Evolutionary conservation across 2,329 filamentous ascomycete genomes (phyloP).

Genomic region (Thelonectria olida): DNA sequence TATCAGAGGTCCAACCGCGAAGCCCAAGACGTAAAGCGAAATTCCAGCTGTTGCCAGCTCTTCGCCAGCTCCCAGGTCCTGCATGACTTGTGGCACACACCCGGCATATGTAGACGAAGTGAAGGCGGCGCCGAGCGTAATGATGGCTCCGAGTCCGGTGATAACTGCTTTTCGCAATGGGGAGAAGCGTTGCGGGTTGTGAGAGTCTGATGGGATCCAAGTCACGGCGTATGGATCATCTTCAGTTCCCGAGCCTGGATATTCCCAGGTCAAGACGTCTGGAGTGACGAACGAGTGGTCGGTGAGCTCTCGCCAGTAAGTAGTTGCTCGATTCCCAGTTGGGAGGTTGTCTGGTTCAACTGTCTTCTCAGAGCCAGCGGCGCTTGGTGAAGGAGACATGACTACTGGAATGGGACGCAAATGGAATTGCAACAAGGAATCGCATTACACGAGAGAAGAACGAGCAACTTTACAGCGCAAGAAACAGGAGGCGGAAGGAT

Average conservation of each 20-base stretch:
- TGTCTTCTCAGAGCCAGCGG: constrained; percentile 1
- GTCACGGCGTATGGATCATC: neutral
- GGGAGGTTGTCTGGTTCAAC: constrained; percentile 8
- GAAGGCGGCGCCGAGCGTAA: constrained; percentile 5
- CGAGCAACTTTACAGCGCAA: neutral
- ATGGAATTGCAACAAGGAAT: too few species aligned
- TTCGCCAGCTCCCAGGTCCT: neutral
- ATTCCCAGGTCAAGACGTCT: neutral
- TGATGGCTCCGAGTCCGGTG: constrained; percentile 11
- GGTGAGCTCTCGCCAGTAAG: constrained; percentile 1
- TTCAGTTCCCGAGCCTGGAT: constrained; percentile 5
- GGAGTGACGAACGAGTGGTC: constrained; percentile 6
- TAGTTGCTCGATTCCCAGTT: neutral
- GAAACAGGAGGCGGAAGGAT: neutral
- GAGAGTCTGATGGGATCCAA: constrained; percentile 1
- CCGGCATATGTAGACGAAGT: constrained; percentile 11
- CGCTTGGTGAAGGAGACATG: constrained; percentile 1
- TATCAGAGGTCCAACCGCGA: constrained; percentile 74
- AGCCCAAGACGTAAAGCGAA: constrained; percentile 33
- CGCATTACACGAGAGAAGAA: too few species aligned
- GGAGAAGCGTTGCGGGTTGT: constrained; percentile 10
- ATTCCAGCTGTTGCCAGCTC: constrained; percentile 14
- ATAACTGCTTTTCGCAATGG: neutral
- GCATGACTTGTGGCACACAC: constrained; percentile 3
- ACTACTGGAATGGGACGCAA: too few species aligned